phyloP scores from a whole-genome alignment of 2,329 filamentous ascomycete genomes.

The Didymella sp. region DNA sequence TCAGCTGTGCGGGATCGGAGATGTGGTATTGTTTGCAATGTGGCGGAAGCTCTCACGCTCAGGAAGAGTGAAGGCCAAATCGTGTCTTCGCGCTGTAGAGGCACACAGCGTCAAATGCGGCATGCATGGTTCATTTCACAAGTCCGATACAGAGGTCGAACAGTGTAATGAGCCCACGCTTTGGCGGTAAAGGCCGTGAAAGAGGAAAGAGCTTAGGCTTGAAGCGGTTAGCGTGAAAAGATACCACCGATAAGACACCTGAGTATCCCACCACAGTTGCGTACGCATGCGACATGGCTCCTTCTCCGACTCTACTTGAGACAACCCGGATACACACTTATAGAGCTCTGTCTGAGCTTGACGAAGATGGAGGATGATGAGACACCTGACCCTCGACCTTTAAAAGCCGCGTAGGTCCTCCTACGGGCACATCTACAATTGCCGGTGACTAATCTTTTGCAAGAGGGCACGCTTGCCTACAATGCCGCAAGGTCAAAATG shows the following conservation, averaged over 20 bases:
- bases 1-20: background rate
- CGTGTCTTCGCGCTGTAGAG: background rate
- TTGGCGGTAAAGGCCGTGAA: background rate
- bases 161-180: background rate
- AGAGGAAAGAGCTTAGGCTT: background rate
- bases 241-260: background rate
- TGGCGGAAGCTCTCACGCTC: background rate
- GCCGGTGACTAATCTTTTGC: background rate
- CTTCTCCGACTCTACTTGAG: background rate
- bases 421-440: background rate
- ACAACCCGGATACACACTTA: background rate
- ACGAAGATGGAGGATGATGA: background rate
- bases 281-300: background rate
- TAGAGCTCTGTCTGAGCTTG: too few relatives aligned
- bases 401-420: background rate
- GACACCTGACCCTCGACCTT: background rate
- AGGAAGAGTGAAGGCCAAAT: background rate
- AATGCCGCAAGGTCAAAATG: constrained; percentile 12
- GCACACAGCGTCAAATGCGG: background rate
- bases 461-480: constrained; percentile 6
- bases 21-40: background rate
- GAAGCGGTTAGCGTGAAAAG: background rate
- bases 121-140: background rate
- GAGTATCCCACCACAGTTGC: too few relatives aligned
- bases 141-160: background rate